Conservation (phyloP, 129 eudicot species). For the Flaveria brownii region DNA sequence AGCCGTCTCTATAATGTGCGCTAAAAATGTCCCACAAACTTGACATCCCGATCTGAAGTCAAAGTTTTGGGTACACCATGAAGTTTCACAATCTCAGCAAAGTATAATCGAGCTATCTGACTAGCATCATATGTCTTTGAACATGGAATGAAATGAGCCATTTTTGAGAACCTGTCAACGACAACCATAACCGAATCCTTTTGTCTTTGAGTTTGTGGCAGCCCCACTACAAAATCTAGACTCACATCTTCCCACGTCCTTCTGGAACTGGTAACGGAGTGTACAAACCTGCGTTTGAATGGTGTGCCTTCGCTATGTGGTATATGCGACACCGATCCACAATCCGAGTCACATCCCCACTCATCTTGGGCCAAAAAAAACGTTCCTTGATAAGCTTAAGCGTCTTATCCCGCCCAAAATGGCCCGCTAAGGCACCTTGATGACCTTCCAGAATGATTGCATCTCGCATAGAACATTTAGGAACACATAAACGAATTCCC, state of each 20-base stretch:
- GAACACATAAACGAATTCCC: background rate
- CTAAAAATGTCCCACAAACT: too few relatives aligned
- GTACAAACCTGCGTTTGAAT: background rate
- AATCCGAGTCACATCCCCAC: background rate
- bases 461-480: background rate
- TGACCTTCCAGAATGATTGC: background rate
- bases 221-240: background rate
- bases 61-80: too few relatives aligned
- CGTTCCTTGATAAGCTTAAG: background rate
- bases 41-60: too few relatives aligned
- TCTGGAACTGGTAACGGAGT: background rate
- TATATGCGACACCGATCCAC: background rate
- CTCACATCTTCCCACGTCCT: slow-evolving; percentile 3
- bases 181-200: slow-evolving; percentile 3
- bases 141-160: background rate
- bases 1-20: too few relatives aligned
- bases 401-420: background rate
- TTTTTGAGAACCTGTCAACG: background rate
- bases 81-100: too few relatives aligned
- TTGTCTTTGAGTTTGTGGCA: background rate
- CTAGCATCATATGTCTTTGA: background rate
- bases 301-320: background rate
- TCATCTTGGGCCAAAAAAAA: background rate
- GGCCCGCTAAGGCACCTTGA: background rate
- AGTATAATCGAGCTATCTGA: too few relatives aligned